Conservation (phyloP, 805 yeast species). For the Hanseniaspora clermontiae region DNA sequence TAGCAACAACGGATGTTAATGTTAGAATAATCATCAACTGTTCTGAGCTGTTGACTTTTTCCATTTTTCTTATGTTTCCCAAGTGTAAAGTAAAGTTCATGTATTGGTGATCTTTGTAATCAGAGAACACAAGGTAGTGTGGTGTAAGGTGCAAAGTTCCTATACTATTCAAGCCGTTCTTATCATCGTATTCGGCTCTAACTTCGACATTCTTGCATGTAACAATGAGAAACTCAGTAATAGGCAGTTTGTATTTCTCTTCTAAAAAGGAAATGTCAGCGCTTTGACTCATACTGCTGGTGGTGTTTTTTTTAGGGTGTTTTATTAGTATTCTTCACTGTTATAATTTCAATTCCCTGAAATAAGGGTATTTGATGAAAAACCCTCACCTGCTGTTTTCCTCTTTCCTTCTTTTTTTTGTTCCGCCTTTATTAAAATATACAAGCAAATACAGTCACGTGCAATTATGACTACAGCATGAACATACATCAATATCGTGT, state of each 20-base stretch:
- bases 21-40: constrained; percentile 66
- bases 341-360: not conserved
- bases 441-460: no score
- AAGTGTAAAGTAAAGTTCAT: constrained; percentile 63
- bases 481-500: no score
- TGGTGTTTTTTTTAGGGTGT: not conserved
- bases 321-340: not conserved
- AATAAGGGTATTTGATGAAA: no score
- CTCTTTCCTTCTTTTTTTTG: no score
- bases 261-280: constrained; percentile 7
- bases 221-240: constrained; percentile 3
- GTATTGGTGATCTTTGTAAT: constrained; percentile 52
- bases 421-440: no score
- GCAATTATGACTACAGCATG: no score
- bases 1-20: constrained; percentile 48
- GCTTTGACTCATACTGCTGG: not conserved
- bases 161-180: not conserved
- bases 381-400: no score
- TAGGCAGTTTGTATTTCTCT: not conserved
- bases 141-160: constrained; percentile 60
- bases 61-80: constrained; percentile 70
- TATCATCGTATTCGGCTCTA: constrained; percentile 13
- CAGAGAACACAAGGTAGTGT: constrained; percentile 63
- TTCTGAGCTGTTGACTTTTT: constrained; percentile 66
- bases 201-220: constrained; percentile 12